Conservation (phyloP, 345 rosid species). For the Rhodamnia rubescens region DNA sequence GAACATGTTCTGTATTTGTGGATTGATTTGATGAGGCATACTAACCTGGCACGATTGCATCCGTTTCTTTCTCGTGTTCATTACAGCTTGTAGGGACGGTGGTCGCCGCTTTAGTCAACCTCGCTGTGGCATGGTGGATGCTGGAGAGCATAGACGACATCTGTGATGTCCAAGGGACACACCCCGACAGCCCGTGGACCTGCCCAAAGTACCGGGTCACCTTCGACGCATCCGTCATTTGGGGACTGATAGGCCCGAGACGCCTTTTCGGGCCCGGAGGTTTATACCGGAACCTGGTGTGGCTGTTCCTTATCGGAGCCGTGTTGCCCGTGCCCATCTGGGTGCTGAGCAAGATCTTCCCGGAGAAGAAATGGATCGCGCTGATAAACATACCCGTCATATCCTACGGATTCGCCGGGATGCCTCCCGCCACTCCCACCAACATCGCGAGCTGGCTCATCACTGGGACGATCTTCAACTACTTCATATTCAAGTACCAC, state of each 20-base stretch:
- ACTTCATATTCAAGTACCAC: constrained; percentile 75
- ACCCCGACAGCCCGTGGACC: constrained; percentile 97
- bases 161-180: constrained; percentile 53
- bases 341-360: constrained; percentile 75
- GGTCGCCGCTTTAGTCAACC: constrained; percentile 66
- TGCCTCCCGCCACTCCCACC: constrained; percentile 99
- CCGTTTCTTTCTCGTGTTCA: not conserved
- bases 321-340: constrained; percentile 88
- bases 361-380: constrained; percentile 91
- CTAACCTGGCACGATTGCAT: not conserved
- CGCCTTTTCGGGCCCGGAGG: constrained; percentile 92
- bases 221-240: constrained; percentile 90
- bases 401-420: constrained; percentile 94
- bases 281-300: constrained; percentile 79
- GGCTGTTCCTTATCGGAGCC: constrained; percentile 94
- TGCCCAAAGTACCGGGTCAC: constrained; percentile 98
- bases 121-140: constrained; percentile 99
- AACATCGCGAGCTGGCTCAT: constrained; percentile 95
- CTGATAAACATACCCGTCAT: constrained; percentile 91
- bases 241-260: constrained; percentile 90
- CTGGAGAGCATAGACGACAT: constrained; percentile 74
- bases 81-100: constrained; percentile 74
- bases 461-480: constrained; percentile 92
- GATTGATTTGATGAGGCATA: not conserved
- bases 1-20: not conserved